Evolutionary conservation across 441 rosid genomes (phyloP).

Genomic region (Gossypium lobatum): DNA sequence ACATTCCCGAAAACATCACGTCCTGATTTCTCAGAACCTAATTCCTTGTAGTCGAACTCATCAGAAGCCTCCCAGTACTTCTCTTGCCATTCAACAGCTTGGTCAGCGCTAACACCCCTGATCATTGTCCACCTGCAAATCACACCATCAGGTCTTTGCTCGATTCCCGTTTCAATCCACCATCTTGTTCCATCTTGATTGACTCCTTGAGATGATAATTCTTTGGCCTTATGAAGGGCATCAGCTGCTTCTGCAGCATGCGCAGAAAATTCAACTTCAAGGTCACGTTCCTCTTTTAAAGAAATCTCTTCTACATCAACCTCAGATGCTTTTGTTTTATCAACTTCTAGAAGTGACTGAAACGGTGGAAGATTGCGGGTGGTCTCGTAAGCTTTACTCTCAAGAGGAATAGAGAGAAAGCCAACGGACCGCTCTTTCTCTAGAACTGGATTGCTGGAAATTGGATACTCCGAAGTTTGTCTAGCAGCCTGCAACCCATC

Average conservation of each 20-base stretch:
- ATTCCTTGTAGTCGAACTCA: slow-evolving; percentile 85
- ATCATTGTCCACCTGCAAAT: slow-evolving; percentile 87
- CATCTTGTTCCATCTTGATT: slow-evolving; percentile 63
- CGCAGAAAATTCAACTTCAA: slow-evolving; percentile 41
- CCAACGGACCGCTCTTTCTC: slow-evolving; percentile 56
- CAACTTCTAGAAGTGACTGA: slow-evolving; percentile 58
- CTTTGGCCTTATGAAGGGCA: slow-evolving; percentile 53
- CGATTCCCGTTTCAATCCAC: slow-evolving; percentile 87
- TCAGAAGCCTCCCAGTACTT: slow-evolving; percentile 96
- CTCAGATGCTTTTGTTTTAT: slow-evolving; percentile 28
- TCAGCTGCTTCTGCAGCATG: slow-evolving; percentile 72
- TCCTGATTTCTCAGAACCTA: slow-evolving; percentile 92
- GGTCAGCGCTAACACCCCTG: slow-evolving; percentile 73
- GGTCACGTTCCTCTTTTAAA: slow-evolving; percentile 36
- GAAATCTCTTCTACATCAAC: slow-evolving; percentile 25
- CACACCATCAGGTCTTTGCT: slow-evolving; percentile 74
- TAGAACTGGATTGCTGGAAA: slow-evolving; percentile 34
- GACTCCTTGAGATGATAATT: slow-evolving; percentile 42
- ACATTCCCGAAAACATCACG: slow-evolving; percentile 79
- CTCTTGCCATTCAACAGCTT: slow-evolving; percentile 88
- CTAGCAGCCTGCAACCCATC: slow-evolving; percentile 24
- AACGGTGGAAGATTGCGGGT: slow-evolving; percentile 57
- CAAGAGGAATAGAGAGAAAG: slow-evolving; percentile 63
- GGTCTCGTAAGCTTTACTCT: slow-evolving; percentile 49
- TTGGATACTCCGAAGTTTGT: slow-evolving; percentile 28